Evolutionary conservation across 805 yeast species (phyloP), one percentile per base, ranked within the genome.

Genomic region (Pichia ethanolica): DNA sequence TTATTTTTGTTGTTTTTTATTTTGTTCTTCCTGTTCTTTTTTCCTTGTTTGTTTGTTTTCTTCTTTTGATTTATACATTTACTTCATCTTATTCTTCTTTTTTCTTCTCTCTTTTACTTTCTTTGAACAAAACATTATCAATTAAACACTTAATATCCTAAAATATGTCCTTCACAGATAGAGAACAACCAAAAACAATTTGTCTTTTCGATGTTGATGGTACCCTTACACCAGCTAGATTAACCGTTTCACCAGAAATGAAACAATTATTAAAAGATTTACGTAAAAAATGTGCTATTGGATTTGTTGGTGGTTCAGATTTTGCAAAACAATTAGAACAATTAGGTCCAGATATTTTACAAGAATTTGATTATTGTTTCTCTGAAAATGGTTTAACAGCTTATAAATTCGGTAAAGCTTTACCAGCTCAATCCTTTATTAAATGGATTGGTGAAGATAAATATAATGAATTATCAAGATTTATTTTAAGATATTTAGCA

Each of bases 321-420:
- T 81, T 93, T 63, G 73, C 79, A 67, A 93, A 93, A 74, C 99
- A 93, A 77, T 78, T 82, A 62, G 99, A 93, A 76, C 99, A 93
- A 75, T 82, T 93, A 58, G 99, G 99, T 59, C 71, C 80, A 46
- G 77, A 79, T 55, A 81, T 91, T 42, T 71, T 90, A 63, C 67
- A 78, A 48, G 86, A 86, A 61, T 93, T 93, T 62, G 99, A 93
- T 75, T 93, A 82, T 78, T 86, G 96, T 68, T 93, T 93, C 78
- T 81, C 93, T 52, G 99, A 93, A 78, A 93, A 93, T 69, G 99
- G 99, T 53, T 79, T 93, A 68, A 91, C 98, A 56, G 99, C 99
- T 56, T 93, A 88, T 83, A 89, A 89, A 76, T 69, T 76, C 53
- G 98, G 98, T 65, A 67, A 86, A 69, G 76, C 86, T 72, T 78